A percentile compares a stretch with the other conserved stretches of the same genome.
phyloP scores from a whole-genome alignment of 495 filamentous ascomycete species.

The Endocarpon pusillum region DNA sequence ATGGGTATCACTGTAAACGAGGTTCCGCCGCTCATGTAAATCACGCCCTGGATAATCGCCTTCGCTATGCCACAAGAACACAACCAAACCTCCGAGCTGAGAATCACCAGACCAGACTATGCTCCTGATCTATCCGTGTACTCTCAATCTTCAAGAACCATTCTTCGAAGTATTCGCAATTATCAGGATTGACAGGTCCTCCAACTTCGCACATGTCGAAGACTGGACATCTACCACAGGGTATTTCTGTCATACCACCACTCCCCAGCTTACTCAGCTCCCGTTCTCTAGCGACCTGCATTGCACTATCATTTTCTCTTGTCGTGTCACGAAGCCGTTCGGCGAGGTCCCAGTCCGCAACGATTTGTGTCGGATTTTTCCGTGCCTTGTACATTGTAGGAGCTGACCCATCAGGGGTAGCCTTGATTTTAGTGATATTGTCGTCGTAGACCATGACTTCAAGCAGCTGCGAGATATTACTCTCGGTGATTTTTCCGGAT shows the following conservation, averaged over 20 bases:
- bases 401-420: constrained; percentile 19
- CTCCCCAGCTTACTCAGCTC: constrained; percentile 11
- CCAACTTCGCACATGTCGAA: constrained; percentile 80
- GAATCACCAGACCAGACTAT: constrained; percentile 21
- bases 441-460: constrained; percentile 78
- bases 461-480: constrained; percentile 63
- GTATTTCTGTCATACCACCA: constrained; percentile 64
- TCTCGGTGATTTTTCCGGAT: constrained; percentile 39
- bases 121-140: too few species aligned
- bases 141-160: too few species aligned
- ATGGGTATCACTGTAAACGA: too few species aligned
- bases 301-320: constrained; percentile 18
- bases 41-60: too few species aligned
- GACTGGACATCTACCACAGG: constrained; percentile 88
- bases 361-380: constrained; percentile 19
- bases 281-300: constrained; percentile 22
- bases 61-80: constrained; percentile 4
- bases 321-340: constrained; percentile 19
- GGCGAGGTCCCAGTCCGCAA: constrained; percentile 8
- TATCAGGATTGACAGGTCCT: constrained; percentile 73
- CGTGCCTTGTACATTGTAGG: constrained; percentile 27
- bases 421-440: constrained; percentile 40
- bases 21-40: too few species aligned
- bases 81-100: neutral
- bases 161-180: constrained; percentile 74